Base-by-base conservation (phyloP, 192 early-diverging fungal species). In the Backusella mclennaniae region DNA sequence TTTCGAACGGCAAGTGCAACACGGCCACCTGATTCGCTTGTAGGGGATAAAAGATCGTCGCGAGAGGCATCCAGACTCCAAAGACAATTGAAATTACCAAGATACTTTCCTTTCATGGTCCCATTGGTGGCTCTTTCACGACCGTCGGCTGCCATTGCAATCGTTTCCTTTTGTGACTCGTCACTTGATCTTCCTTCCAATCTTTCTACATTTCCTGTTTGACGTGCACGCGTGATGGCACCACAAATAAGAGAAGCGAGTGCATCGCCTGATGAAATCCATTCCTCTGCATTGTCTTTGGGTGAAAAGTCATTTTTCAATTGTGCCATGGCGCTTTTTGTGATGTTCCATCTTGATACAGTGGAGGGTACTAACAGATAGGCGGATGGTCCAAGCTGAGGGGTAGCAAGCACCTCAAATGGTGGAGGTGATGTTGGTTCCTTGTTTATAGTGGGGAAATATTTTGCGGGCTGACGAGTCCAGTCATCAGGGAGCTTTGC, bases 221-320 rank as follows among this genome's bases (percentile, higher is more conserved):
- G 6, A 38, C 82, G 82, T 69, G 82, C 78, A 44, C 82, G 78
- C 9, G 82, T 83, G 42, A 83, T 73, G 46, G 67, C 76, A 74
- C 82, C 82, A 21, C 73, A 77, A 35, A 83, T n/a, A 67, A 83
- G 53, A 42, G 82, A 38, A 35, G 82, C 70, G 67, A 83, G 69
- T 19, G 79, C 82, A 73, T 83, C 82, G 0, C 79, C 82, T 0
- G 82, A 80, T n/a, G 82, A 83, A 59, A 83, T 83, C 82, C 82
- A 83, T 8, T 35, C 26, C 3, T 59, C 23, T 11, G 23, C 5
- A 26, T 11, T 12, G 23, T 4, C 23, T 4, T 26, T 23, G 9
- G 56, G 56, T 29, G 56, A 59, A 59, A 59, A 59, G 2, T 59
- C 56, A 3, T 59, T 9, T 14, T 59, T 59, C 23, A 59, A 12